phyloP scores from a whole-genome alignment of 1,284 basidiomycete species.

The Paramarasmius palmivorus region DNA sequence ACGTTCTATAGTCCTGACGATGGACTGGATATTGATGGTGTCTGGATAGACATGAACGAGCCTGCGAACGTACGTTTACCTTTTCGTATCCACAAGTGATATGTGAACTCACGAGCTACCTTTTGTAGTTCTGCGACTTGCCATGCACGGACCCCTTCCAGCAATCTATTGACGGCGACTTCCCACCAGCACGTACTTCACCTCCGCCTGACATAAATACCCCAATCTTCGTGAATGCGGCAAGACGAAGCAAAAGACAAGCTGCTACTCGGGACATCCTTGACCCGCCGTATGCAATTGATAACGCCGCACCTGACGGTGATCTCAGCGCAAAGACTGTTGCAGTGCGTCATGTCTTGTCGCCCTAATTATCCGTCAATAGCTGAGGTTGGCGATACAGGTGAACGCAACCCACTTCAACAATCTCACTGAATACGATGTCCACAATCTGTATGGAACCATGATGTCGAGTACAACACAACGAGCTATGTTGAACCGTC shows the following conservation, averaged over 20 bases:
- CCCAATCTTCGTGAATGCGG: constrained; percentile 47
- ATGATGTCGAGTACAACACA: constrained; percentile 71
- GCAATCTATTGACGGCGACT: constrained; percentile 48
- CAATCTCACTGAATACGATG: constrained; percentile 63
- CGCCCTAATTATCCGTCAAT: neutral
- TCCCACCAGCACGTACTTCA: constrained; percentile 54
- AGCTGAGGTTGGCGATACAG: constrained; percentile 26
- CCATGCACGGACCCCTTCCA: constrained; percentile 59
- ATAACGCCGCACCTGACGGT: constrained; percentile 48
- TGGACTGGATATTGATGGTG: constrained; percentile 67
- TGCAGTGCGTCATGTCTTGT: constrained; percentile 37
- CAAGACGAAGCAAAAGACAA: constrained; percentile 6
- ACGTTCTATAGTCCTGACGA: constrained; percentile 56
- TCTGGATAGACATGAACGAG: constrained; percentile 78
- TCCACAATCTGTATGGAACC: constrained; percentile 69
- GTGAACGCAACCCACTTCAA: constrained; percentile 61
- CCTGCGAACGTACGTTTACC: constrained; percentile 50
- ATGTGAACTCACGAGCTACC: neutral
- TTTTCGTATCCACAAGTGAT: neutral
- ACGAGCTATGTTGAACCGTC: constrained; percentile 59
- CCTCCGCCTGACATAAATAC: constrained; percentile 51
- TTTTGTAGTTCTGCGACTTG: constrained; percentile 54
- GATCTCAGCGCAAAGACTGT: constrained; percentile 53
- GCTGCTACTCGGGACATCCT: constrained; percentile 42
- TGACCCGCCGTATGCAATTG: constrained; percentile 57